Percentiles rank a stretch among this genome's conserved stretches.
Evolutionary conservation across 441 rosid species (phyloP).

Genomic region (Hura crepitans): DNA sequence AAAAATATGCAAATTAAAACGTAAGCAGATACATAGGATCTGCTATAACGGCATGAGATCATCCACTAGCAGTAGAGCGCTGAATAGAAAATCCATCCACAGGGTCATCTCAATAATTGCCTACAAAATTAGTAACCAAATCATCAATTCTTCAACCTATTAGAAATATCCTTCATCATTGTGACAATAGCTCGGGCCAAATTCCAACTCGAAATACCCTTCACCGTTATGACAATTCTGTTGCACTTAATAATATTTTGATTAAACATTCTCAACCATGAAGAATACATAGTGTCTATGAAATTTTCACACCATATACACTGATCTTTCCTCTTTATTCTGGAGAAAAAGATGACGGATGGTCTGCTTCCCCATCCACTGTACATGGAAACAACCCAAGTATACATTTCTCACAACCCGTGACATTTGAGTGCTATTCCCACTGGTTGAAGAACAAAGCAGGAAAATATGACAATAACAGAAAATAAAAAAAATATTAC

Average conservation of each 20-base stretch:
- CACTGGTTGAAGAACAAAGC: constrained; percentile 26
- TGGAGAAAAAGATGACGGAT: constrained; percentile 28
- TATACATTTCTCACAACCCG: constrained; percentile 44
- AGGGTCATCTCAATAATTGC: no score
- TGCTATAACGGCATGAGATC: no score
- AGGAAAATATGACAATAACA: constrained; percentile 25
- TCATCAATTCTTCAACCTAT: no score
- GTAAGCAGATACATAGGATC: no score
- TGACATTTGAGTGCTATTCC: constrained; percentile 31
- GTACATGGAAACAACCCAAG: constrained; percentile 55
- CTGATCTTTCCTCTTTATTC: constrained; percentile 37
- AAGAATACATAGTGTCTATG: constrained; percentile 28
- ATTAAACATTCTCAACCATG: constrained; percentile 32
- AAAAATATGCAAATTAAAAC: no score
- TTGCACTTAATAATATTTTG: constrained; percentile 25
- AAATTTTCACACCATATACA: constrained; percentile 43
- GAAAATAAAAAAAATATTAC: constrained; percentile 16
- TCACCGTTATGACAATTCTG: not conserved
- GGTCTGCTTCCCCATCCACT: constrained; percentile 52
- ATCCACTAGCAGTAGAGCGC: no score
- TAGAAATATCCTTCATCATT: not conserved
- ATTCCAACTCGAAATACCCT: constrained; percentile 10
- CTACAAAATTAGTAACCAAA: no score
- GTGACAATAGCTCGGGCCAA: not conserved
- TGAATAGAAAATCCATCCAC: not conserved